Percentiles rank a stretch among this genome's conserved stretches.
These are phyloP conservation scores for Penicillium pulvis DNA, from an alignment of 495 filamentous ascomycete genomes.

Conservation along the genomic window DNA sequence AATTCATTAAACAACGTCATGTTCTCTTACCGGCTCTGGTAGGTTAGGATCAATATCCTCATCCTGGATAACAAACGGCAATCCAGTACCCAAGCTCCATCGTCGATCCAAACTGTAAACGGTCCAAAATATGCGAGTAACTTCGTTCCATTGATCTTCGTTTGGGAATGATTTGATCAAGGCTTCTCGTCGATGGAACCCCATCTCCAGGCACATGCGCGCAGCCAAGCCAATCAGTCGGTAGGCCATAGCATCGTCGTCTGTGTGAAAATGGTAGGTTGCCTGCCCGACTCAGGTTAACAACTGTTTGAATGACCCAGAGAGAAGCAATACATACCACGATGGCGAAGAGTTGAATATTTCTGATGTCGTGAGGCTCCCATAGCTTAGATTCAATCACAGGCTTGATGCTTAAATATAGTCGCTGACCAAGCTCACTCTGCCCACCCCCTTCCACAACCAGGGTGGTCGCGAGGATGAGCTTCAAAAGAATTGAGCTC, in stretches of 20 bases:
- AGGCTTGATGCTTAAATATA: constrained; percentile 71
- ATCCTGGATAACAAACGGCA: constrained; percentile 81
- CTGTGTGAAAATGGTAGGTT: constrained; percentile 81
- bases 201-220: constrained; percentile 77
- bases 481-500: constrained; percentile 70
- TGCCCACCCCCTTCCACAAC: constrained; percentile 74
- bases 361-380: constrained; percentile 65
- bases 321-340: constrained; percentile 48
- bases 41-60: constrained; percentile 79
- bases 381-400: constrained; percentile 70
- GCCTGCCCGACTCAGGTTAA: constrained; percentile 47
- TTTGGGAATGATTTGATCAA: constrained; percentile 64
- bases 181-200: constrained; percentile 74
- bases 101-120: constrained; percentile 77
- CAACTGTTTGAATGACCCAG: not conserved
- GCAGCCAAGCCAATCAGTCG: constrained; percentile 74
- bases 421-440: constrained; percentile 66
- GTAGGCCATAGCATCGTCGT: constrained; percentile 80
- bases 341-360: constrained; percentile 71
- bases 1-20: not conserved
- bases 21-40: constrained; percentile 67
- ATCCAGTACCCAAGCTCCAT: constrained; percentile 79
- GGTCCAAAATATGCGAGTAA: constrained; percentile 75
- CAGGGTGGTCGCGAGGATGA: constrained; percentile 75
- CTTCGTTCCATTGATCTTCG: constrained; percentile 59